Conservation (phyloP, 148 eudicot genomes). For the Nepenthes gracilis region DNA sequence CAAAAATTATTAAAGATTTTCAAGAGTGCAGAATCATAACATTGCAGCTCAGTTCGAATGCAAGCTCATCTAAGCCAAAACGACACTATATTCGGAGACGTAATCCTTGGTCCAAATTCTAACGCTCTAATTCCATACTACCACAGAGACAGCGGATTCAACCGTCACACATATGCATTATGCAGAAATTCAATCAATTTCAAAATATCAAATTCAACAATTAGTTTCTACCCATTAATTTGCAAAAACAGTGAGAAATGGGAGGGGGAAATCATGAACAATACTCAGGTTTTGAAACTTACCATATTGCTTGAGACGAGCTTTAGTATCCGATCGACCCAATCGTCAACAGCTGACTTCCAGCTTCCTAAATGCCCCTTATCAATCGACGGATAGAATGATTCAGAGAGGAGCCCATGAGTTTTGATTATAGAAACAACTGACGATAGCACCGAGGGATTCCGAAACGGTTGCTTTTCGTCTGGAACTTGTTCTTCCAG, state of each 20-base stretch:
- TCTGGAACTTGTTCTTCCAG: constrained; percentile 50
- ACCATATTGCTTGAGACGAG: constrained; percentile 56
- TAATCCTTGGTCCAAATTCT: too few relatives aligned
- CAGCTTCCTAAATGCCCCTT: constrained; percentile 11
- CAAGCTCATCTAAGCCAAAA: not conserved
- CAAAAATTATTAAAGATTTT: too few relatives aligned
- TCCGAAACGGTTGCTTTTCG: constrained; percentile 33
- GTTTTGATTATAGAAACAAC: constrained; percentile 40
- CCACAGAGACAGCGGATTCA: too few relatives aligned
- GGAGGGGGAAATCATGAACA: not conserved
- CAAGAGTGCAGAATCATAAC: not conserved
- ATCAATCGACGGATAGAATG: not conserved
- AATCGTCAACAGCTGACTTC: constrained; percentile 53
- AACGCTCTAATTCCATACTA: too few relatives aligned
- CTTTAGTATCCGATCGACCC: constrained; percentile 48
- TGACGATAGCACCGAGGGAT: constrained; percentile 18
- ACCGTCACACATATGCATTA: too few relatives aligned
- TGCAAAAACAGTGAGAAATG: not conserved
- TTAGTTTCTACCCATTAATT: too few relatives aligned
- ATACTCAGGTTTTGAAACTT: not conserved
- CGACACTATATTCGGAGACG: too few relatives aligned
- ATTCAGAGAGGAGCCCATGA: constrained; percentile 50
- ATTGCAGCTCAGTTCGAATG: not conserved
- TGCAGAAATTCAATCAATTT: too few relatives aligned
- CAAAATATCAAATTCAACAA: too few relatives aligned